Conservation (phyloP, 1,284 basidiomycete species). For the Thecaphora frezii region DNA sequence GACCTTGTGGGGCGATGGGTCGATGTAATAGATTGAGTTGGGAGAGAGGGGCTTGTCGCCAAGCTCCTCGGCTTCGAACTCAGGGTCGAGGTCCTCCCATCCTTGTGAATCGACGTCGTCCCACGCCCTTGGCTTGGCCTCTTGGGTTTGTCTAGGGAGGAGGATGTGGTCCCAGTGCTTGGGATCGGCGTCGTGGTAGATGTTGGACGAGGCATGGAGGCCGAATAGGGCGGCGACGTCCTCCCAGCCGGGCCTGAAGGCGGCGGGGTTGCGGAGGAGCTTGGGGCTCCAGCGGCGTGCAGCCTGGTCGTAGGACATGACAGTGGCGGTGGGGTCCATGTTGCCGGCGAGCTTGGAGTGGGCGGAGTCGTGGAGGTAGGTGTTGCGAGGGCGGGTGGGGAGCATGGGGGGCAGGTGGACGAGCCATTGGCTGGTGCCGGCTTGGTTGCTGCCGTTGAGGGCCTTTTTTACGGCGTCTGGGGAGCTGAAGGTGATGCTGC, state of each 20-base stretch:
- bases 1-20: neutral
- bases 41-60: neutral
- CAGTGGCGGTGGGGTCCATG: neutral
- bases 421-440: conserved; percentile 7
- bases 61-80: neutral
- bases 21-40: conserved; percentile 5
- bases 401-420: conserved; percentile 24
- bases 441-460: conserved; percentile 12
- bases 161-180: neutral
- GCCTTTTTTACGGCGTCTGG: conserved; percentile 20
- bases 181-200: neutral
- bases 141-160: neutral
- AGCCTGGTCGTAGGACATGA: neutral
- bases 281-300: neutral
- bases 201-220: no score
- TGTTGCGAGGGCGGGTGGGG: conserved; percentile 20
- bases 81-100: neutral
- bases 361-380: conserved; percentile 22
- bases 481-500: conserved; percentile 26
- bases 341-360: conserved; percentile 19
- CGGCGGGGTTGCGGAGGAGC: conserved; percentile 11
- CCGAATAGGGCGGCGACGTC: conserved; percentile 22
- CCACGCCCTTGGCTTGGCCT: neutral
- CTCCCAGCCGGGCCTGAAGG: conserved; percentile 31
- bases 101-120: no score